phyloP scores from a whole-genome alignment of 805 yeast genomes.

The Candida oleophila region DNA sequence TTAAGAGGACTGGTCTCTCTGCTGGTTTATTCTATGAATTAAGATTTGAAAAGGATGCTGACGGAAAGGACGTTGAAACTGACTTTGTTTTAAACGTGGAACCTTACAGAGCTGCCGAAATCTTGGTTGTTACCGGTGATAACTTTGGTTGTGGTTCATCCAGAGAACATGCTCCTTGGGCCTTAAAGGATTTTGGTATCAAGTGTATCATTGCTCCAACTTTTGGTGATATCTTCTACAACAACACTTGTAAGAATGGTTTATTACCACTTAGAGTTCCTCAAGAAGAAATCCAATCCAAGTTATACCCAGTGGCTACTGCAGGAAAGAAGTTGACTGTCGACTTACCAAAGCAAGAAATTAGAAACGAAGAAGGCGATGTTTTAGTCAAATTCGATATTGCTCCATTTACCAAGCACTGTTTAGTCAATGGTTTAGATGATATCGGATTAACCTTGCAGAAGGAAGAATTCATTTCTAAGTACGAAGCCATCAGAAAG shows the following conservation, averaged over 20 bases:
- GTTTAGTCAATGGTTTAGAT: slow-evolving; percentile 91
- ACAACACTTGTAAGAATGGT: slow-evolving; percentile 95
- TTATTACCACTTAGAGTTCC: slow-evolving; percentile 90
- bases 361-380: slow-evolving; percentile 55
- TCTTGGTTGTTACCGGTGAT: slow-evolving; percentile 89
- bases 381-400: slow-evolving; percentile 83
- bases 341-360: slow-evolving; percentile 85
- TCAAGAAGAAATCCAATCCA: slow-evolving; percentile 66
- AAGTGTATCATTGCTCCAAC: slow-evolving; percentile 96
- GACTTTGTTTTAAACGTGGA: slow-evolving; percentile 86
- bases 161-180: slow-evolving; percentile 99
- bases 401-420: slow-evolving; percentile 91
- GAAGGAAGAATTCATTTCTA: slow-evolving; percentile 72
- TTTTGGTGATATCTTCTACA: slow-evolving; percentile 97
- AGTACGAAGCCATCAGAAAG: slow-evolving; percentile 76
- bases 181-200: slow-evolving; percentile 95
- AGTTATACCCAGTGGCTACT: slow-evolving; percentile 77
- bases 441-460: slow-evolving; percentile 95
- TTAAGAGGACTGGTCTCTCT: slow-evolving; percentile 92
- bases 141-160: slow-evolving; percentile 99
- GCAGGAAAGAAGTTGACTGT: slow-evolving; percentile 70
- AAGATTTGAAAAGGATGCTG: slow-evolving; percentile 64
- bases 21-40: slow-evolving; percentile 89
- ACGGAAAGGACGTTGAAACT: slow-evolving; percentile 76
- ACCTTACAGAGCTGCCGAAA: slow-evolving; percentile 78